Evolutionary conservation across 2,329 filamentous ascomycete genomes (phyloP), one percentile per base, ranked within the genome.

Genomic region (Fusarium circinatum): DNA sequence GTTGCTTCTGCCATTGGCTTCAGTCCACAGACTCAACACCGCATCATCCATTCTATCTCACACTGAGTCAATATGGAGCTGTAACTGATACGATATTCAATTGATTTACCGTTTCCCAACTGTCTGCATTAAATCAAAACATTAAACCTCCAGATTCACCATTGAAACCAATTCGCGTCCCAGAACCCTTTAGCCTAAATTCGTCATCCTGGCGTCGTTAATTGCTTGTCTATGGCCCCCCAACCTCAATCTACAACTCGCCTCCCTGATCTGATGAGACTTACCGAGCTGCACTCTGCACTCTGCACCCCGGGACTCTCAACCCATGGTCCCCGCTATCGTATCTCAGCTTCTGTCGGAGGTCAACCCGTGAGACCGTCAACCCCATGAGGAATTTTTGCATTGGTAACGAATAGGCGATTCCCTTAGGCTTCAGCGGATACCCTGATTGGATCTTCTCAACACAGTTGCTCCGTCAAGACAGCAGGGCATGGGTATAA

Each of bases 381-480:
- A 38, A 64, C 51, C 64, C 66, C 41, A 32, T 48, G 28, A 42
- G 26, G 41, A 48, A 47, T 52, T 52, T 24, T 61, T 48, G 52
- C 47, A 58, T 63, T 67, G 66, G 68, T 44, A 71, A 38, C 61
- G 62, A 73, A 64, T 71, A 70, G 71, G 75, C 58, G 63, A 71
- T 49, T 71, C 62, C 56, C 62, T 68, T 57, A 57, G 49, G 52
- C 36, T 61, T 62, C 39, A 68, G 42, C 58, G 51, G 65, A 65
- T 68, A 60, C 70, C 34, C 59, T 66, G 65, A 73, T 76, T 74
- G 75, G 68, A 36, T 65, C 68, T 62, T 52, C n/a, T 58, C 48
- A 65, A 65, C 58, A 66, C 63, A 56, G 55, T 67, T 65, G 42
- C 39, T 67, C 64, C 61, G 61, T 55, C 51, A 52, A 72, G 52